Percentiles rank a stretch among this genome's conserved stretches.
These are phyloP conservation scores for Sparassis latifolia DNA, from an alignment of 1,284 basidiomycete genomes.

Conservation along the genomic window DNA sequence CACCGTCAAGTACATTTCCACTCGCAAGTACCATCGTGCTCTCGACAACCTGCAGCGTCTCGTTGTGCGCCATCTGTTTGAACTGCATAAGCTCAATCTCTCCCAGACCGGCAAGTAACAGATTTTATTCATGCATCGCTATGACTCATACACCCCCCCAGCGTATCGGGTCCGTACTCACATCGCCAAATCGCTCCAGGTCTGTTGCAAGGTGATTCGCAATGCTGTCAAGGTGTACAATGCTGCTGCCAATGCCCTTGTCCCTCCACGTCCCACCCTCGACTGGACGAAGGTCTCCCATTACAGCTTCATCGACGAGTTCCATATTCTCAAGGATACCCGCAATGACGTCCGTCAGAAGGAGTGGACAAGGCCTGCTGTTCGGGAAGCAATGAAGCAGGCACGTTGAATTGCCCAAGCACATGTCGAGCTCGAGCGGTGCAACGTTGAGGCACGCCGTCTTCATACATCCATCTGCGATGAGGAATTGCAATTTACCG, in stretches of 20 bases:
- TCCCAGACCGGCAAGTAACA: slow-evolving; percentile 14
- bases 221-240: slow-evolving; percentile 23
- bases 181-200: slow-evolving; percentile 21
- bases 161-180: slow-evolving; percentile 14
- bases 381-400: slow-evolving; percentile 21
- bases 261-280: slow-evolving; percentile 21
- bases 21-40: slow-evolving; percentile 18
- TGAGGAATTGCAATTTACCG: slow-evolving; percentile 6
- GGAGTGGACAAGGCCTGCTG: slow-evolving; percentile 23
- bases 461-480: slow-evolving; percentile 21
- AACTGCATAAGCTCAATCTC: slow-evolving; percentile 26
- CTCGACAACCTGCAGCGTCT: slow-evolving; percentile 23
- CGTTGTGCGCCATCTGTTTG: slow-evolving; percentile 26
- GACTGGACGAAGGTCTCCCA: slow-evolving; percentile 25
- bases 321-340: slow-evolving; percentile 26
- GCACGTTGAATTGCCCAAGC: slow-evolving; percentile 26
- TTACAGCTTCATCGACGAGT: slow-evolving; percentile 28
- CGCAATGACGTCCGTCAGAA: slow-evolving; percentile 20
- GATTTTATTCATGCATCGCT: background rate
- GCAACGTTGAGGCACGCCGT: slow-evolving; percentile 26
- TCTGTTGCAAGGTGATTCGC: slow-evolving; percentile 17
- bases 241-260: slow-evolving; percentile 13
- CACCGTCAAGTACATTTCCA: slow-evolving; percentile 9
- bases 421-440: slow-evolving; percentile 25
- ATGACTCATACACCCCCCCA: background rate